Evolutionary conservation across 345 rosid genomes (phyloP), one percentile per base, ranked within the genome.

Genomic region (Euphorbia tirucalli): DNA sequence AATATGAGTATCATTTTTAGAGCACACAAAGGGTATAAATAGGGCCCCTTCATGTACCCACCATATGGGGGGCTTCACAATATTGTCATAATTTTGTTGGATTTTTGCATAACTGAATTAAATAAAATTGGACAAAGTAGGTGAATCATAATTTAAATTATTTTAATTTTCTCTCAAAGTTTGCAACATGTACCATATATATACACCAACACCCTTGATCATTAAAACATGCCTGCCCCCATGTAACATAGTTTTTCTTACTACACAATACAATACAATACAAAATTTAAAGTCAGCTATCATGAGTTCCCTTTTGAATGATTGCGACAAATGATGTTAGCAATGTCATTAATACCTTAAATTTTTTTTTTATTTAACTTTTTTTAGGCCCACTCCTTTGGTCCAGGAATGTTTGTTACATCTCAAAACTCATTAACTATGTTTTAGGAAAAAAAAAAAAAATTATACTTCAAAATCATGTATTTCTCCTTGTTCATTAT

Each of bases 321-420:
- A 67, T 65, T 56, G 66, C 19, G 77, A 74, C 77, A 14, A 64
- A 25, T 67, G 37, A 63, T 28, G 31, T 1, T 3, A 3, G 4
- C 7, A 43, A 21, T 39, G 31, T 52, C 24, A 46, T 13, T 46
- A 30, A 48, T 48, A 41, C 25, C 21, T 48, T 62, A 2, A 2
- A 27, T 13, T 16, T 6, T 65, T 31, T 4, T 9, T 28, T 48
- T 66, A 7, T 25, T 18, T 27, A 39, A 21, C 37, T 4, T 27
- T 59, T 43, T 30, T 11, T 50, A 25, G 62, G 72, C 65, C 75
- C 72, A 73, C 68, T 19, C 25, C 2, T 35, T 48, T 39, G 9
- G 22, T 18, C 67, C 74, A 62, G 70, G 76, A 79, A 79, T 79
- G 70, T 74, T 50, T 61, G 21, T 7, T 35, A 79, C 76, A 62